Evolutionary conservation across 169 alveolate species (phyloP), one percentile per base, ranked within the genome.

Genomic region (Eimeria praecox): DNA sequence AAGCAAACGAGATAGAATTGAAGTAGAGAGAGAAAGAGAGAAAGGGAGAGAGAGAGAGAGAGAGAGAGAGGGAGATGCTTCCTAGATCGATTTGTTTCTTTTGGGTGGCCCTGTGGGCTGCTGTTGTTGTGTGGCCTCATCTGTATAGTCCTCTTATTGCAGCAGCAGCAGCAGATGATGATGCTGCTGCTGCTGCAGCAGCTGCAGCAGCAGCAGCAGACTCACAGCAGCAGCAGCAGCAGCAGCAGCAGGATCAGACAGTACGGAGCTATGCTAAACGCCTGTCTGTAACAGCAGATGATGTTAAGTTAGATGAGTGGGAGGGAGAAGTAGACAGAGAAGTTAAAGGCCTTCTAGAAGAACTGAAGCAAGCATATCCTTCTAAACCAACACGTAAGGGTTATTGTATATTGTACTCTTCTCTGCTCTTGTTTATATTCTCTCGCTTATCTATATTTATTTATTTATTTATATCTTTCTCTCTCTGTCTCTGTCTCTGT

Each of bases 251-350:
- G 18, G 89, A 78, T 20, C 66, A 44, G 38, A 20, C 69, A 4
- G 91, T 83, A 18, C 59, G 66, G 35, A 38, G 30, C 38, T n/a
- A 24, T 24, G 91, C 91, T 6, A 12, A 38, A 6, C 69, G 52
- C 30, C 75, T 83, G 8, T 42, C 91, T 16, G 54, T 83, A 46
- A 54, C 52, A 4, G 91, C 91, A 6, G 52, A 83, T 22, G 69
- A 38, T 10, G 75, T 0, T 5, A 83, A 33, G 27, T 14, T 83
- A 4, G 42, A 16, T 0, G 20, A 2, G 6, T 83, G 91, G 91
- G 77, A 83, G 22, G 14, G 4, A 33, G 91, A 83, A 40, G 91
- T 83, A 20, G 91, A 83, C 10, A 16, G 54, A 3, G 46, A 18
- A 20, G 9, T 46, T 2, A 54, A 8, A 10, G 16, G 22, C 10